Evolutionary conservation across 1,284 basidiomycete genomes (phyloP).

Genomic region (Porodaedalea pini): DNA sequence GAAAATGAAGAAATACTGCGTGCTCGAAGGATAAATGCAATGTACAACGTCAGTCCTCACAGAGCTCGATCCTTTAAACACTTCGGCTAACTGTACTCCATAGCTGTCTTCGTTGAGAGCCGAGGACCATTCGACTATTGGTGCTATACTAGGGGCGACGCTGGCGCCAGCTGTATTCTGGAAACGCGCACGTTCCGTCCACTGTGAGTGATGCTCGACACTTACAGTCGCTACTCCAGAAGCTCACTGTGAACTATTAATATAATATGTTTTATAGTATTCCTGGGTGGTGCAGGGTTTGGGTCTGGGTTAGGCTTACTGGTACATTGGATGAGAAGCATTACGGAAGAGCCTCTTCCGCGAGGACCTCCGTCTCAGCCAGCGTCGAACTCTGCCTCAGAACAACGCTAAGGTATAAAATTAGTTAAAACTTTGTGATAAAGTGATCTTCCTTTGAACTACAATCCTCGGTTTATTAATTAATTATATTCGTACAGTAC

Average conservation of each 20-base stretch:
- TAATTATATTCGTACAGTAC: background rate
- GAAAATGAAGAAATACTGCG: conserved; percentile 13
- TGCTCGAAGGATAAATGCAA: conserved; percentile 13
- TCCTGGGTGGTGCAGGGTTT: conserved; percentile 19
- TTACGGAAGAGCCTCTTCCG: conserved; percentile 12
- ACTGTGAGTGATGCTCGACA: conserved; percentile 12
- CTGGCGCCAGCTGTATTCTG: conserved; percentile 20
- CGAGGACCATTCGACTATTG: conserved; percentile 22
- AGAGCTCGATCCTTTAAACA: background rate
- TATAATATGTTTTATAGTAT: conserved; percentile 4
- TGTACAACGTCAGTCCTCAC: conserved; percentile 16
- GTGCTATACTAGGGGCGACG: conserved; percentile 15
- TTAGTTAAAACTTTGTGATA: background rate
- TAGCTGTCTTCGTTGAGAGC: conserved; percentile 19
- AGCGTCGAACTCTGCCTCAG: background rate
- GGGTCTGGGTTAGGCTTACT: conserved; percentile 19
- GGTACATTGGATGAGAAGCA: conserved; percentile 17
- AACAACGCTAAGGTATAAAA: background rate
- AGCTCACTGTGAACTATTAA: background rate
- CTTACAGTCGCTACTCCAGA: background rate
- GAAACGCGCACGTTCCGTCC: conserved; percentile 17
- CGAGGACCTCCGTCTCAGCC: background rate
- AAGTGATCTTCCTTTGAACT: background rate
- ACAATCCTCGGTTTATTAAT: background rate
- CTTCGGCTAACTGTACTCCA: background rate